phyloP scores from a whole-genome alignment of 176 grass and related monocot species.

The Zoysia pacifica region DNA sequence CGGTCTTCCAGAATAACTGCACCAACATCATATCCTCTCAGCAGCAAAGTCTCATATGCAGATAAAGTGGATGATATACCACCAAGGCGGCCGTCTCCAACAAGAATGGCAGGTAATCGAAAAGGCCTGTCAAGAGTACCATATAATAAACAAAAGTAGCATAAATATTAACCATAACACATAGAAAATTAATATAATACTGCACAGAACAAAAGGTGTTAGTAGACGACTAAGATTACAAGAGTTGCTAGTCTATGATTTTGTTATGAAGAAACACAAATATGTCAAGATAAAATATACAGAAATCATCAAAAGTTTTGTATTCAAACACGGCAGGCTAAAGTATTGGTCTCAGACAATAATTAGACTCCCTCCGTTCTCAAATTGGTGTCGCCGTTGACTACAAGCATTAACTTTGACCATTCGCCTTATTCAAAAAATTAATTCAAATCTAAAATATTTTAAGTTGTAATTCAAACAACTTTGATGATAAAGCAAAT shows the following conservation, averaged over 20 bases:
- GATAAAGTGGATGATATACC: constrained; percentile 93
- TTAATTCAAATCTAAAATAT: too few species aligned
- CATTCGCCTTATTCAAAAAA: too few species aligned
- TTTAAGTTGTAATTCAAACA: too few species aligned
- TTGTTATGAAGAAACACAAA: background rate
- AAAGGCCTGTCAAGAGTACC: constrained; percentile 59
- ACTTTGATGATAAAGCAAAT: too few species aligned
- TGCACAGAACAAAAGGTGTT: background rate
- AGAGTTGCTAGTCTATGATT: background rate
- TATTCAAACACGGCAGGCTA: background rate
- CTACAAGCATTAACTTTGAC: too few species aligned
- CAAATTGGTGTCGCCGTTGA: too few species aligned
- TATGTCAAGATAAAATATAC: background rate
- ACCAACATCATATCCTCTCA: constrained; percentile 91
- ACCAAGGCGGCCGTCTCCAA: constrained; percentile 90
- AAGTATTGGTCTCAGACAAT: background rate
- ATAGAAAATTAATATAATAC: background rate
- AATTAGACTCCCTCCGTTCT: too few species aligned
- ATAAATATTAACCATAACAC: constrained; percentile 11
- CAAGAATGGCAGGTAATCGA: constrained; percentile 82
- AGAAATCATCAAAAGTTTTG: background rate
- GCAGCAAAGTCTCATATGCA: constrained; percentile 77
- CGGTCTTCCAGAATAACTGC: constrained; percentile 82
- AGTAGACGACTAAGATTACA: background rate
- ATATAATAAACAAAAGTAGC: background rate